A percentile compares a stretch with the other conserved stretches of the same genome.
Evolutionary conservation across 2,329 filamentous ascomycete species (phyloP).

Genomic region (Trichoderma semiorbis): DNA sequence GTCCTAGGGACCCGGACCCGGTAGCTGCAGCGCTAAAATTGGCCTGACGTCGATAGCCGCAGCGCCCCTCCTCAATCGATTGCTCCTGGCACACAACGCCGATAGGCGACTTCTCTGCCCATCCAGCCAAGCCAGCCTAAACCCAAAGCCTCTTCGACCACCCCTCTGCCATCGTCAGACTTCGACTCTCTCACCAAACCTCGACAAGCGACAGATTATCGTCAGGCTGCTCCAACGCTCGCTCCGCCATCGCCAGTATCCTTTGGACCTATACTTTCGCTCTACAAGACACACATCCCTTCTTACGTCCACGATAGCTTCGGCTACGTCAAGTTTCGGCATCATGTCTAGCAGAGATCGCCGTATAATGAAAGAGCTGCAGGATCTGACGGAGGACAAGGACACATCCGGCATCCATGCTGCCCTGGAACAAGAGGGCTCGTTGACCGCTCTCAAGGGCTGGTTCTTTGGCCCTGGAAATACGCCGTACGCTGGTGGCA

Average conservation of each 20-base stretch:
- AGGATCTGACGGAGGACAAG: conserved; percentile 69
- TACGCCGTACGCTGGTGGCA: conserved; percentile 87
- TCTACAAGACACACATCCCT: not conserved
- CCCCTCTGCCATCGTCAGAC: not conserved
- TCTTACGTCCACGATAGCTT: not conserved
- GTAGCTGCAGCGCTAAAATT: not conserved
- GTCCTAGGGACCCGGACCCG: not conserved
- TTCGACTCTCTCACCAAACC: not conserved
- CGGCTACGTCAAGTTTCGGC: conserved; percentile 1
- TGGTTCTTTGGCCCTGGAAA: conserved; percentile 83
- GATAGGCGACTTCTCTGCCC: not conserved
- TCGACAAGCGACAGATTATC: not conserved
- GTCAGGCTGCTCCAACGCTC: not conserved
- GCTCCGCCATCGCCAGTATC: not conserved
- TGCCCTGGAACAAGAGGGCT: conserved; percentile 59
- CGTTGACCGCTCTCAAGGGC: conserved; percentile 79
- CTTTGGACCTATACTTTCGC: not conserved
- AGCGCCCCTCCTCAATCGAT: not conserved
- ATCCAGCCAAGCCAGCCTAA: not conserved
- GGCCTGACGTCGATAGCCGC: conserved; percentile 5
- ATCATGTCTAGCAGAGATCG: conserved; percentile 52
- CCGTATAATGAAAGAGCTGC: conserved; percentile 71
- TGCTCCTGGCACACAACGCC: not conserved
- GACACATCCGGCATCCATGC: conserved; percentile 73
- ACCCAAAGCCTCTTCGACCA: not conserved